phyloP scores from a whole-genome alignment of 768 basidiomycete species.

The Termitomyces eurrhizus region DNA sequence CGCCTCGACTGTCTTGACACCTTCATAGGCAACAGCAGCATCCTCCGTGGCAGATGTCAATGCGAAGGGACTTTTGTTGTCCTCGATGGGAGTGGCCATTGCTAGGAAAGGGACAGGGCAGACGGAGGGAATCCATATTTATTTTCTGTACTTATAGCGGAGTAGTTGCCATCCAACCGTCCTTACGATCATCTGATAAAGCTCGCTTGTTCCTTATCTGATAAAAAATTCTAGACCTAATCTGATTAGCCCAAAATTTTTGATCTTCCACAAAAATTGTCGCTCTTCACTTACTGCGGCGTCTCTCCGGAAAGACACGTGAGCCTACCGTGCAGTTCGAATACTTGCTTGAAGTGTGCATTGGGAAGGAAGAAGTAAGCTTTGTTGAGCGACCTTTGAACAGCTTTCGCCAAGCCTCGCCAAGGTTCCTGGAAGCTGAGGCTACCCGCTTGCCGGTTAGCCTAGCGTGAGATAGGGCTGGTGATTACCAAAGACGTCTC shows the following conservation, averaged over 20 bases:
- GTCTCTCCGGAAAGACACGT: neutral
- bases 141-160: conserved; percentile 8
- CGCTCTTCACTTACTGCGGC: no score
- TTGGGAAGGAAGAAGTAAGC: neutral
- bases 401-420: neutral
- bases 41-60: conserved; percentile 2
- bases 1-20: conserved; percentile 48
- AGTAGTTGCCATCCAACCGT: conserved; percentile 1
- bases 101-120: neutral
- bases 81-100: conserved; percentile 9
- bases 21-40: conserved; percentile 28
- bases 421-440: neutral
- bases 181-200: conserved; percentile 20
- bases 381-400: no score
- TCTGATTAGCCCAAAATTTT: conserved; percentile 12
- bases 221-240: conserved; percentile 13
- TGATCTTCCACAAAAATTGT: neutral
- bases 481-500: no score
- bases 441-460: no score
- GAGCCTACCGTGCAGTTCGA: no score
- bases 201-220: conserved; percentile 17
- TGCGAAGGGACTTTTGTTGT: neutral
- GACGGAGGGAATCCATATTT: neutral
- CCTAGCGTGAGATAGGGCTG: no score
- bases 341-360: no score